phyloP scores from a whole-genome alignment of 441 rosid species.

The Caryocar brasiliense region DNA sequence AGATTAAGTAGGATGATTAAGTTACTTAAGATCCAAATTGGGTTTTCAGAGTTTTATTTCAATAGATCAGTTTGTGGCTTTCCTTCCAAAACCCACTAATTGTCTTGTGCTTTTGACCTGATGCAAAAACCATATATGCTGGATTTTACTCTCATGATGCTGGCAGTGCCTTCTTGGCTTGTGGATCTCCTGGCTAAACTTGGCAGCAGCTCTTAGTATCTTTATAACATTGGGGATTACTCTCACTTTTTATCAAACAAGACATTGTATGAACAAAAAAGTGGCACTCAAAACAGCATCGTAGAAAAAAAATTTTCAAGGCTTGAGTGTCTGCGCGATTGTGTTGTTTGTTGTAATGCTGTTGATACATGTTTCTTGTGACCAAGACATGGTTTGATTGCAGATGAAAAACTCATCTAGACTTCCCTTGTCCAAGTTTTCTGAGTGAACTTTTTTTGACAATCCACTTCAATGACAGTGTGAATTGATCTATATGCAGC shows the following conservation, averaged over 20 bases:
- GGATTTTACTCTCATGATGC: background rate
- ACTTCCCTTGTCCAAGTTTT: background rate
- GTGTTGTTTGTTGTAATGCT: too few species aligned
- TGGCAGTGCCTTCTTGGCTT: background rate
- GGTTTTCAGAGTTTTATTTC: background rate
- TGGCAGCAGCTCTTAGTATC: too few species aligned
- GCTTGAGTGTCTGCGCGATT: too few species aligned
- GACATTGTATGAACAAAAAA: too few species aligned
- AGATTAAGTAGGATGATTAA: background rate
- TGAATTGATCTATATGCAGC: slow-evolving; percentile 38
- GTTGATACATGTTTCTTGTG: too few species aligned
- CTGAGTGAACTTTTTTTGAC: background rate
- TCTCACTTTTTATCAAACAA: too few species aligned
- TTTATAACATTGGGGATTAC: too few species aligned
- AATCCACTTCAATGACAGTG: slow-evolving; percentile 15
- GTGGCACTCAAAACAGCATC: too few species aligned
- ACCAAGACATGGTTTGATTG: too few species aligned
- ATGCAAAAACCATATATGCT: background rate
- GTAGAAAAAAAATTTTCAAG: too few species aligned
- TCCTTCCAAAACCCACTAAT: background rate
- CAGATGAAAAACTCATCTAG: too few species aligned
- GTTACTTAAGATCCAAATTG: background rate
- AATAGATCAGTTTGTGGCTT: background rate
- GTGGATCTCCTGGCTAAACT: slow-evolving; percentile 1
- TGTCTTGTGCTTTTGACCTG: background rate